A percentile compares a stretch with the other conserved stretches of the same genome.
These are phyloP conservation scores for Echinochloa phyllopogon DNA, from an alignment of 176 grass and related monocot species.

Conservation along the genomic window DNA sequence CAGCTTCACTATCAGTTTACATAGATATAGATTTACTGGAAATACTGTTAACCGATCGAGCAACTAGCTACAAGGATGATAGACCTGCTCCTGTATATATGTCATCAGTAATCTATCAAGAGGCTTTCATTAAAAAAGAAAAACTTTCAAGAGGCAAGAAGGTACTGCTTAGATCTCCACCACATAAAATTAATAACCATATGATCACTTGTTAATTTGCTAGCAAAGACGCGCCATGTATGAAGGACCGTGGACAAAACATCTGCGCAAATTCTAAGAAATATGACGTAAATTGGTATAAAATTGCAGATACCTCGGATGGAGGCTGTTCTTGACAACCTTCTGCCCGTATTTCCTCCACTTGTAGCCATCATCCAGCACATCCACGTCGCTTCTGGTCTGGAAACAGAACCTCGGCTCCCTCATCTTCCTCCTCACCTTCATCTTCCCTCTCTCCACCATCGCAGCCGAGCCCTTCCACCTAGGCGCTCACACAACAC, in stretches of 20 bases:
- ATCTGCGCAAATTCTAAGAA: constrained; percentile 2
- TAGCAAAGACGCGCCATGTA: neutral
- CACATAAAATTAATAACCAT: constrained; percentile 15
- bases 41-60: neutral
- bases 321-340: constrained; percentile 96
- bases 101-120: no score
- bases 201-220: neutral
- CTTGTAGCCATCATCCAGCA: constrained; percentile 95
- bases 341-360: constrained; percentile 99
- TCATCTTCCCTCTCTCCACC: constrained; percentile 81
- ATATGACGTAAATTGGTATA: neutral
- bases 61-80: neutral
- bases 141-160: neutral
- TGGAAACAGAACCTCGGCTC: constrained; percentile 99
- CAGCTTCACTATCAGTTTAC: neutral
- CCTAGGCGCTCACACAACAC: constrained; percentile 47
- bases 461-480: constrained; percentile 64
- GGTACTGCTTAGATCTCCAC: neutral
- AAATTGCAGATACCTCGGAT: constrained; percentile 70
- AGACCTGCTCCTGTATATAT: neutral
- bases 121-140: no score
- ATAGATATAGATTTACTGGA: neutral
- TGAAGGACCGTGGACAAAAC: neutral
- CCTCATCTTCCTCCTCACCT: constrained; percentile 94
- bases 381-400: constrained; percentile 93